Base-by-base conservation (phyloP, 208 protist genomes). In the Trypanosomatidae sp. region DNA sequence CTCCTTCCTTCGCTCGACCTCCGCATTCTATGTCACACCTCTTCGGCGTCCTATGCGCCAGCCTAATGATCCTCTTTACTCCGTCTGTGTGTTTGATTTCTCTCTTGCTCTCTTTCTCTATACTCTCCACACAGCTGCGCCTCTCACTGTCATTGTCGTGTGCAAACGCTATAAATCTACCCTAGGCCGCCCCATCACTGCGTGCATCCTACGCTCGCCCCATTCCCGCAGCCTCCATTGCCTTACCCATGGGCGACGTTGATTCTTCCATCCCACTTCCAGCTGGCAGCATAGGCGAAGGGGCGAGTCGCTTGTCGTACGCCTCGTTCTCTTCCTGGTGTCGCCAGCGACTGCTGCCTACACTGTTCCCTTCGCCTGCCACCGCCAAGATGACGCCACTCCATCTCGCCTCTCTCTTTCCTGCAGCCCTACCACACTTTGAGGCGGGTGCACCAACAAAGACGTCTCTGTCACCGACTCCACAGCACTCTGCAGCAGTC, bases 261-360 rank as follows among this genome's bases (percentile, higher is more conserved):
- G 7, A 17, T 15, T 19, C 49, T 5, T 3, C 36, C 1, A 58
- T 49, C 3, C 28, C 49, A 41, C 22, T 53, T 56, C 46, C 66
- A 10, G 22, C 66, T 41, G 49, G 17, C 66, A 33, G 49, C 22
- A 22, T 17, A 25, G 25, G 8, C 5, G 33, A 30, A 5, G 30
- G 43, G 44, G 7, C 30, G 13, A 47, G 68, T 19, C 66, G 74
- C 43, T 47, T 70, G 12, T 65, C 50, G 17, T 44, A 64, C 15
- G 7, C n/a, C 49, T 60, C 43, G 7, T 8, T 68, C 7, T 50
- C 36, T 5, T 25, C 67, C 28, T 73, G 74, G 74, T 79, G 60
- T 55, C 41, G 47, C 12, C 60, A 46, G 68, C 49, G 66, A 3
- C 70, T 70, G 47, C 28, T 70, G 28, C 68, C 74, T 3, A 50